Percentiles rank a stretch among this genome's conserved stretches.
These are phyloP conservation scores for Hyphopichia homilentoma DNA, from an alignment of 805 yeast genomes.

Conservation along the genomic window DNA sequence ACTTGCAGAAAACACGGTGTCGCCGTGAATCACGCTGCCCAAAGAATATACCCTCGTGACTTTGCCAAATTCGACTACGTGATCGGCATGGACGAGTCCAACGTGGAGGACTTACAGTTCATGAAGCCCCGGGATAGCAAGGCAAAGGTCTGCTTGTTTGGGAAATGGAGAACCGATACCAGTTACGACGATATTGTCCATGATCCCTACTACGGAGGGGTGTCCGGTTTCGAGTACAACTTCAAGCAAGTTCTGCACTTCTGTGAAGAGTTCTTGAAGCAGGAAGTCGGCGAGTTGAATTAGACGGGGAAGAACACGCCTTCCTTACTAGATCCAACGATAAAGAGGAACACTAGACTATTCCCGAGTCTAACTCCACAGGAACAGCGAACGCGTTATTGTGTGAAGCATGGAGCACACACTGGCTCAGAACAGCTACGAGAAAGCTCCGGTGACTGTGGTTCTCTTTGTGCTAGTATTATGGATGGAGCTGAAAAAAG, in stretches of 20 bases:
- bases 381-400: no score
- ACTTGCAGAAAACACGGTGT: constrained; percentile 71
- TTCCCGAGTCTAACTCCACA: no score
- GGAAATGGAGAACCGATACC: constrained; percentile 66
- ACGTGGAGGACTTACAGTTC: constrained; percentile 46
- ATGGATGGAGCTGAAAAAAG: no score
- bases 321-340: no score
- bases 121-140: constrained; percentile 50
- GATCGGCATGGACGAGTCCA: constrained; percentile 68
- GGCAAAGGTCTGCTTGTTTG: constrained; percentile 62
- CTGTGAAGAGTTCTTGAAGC: constrained; percentile 62
- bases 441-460: no score
- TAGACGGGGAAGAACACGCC: constrained; percentile 1
- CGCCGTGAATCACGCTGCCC: constrained; percentile 71
- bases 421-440: no score
- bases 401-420: no score
- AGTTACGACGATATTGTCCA: constrained; percentile 57
- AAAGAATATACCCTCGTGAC: constrained; percentile 53
- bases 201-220: constrained; percentile 93
- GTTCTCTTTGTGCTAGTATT: no score
- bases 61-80: constrained; percentile 62
- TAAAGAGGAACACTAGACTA: no score
- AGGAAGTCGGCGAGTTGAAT: constrained; percentile 32
- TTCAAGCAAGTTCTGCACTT: constrained; percentile 74
- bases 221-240: constrained; percentile 75